Evolutionary conservation across 2,329 filamentous ascomycete genomes (phyloP).

Genomic region (Aureobasidium mangrovei): DNA sequence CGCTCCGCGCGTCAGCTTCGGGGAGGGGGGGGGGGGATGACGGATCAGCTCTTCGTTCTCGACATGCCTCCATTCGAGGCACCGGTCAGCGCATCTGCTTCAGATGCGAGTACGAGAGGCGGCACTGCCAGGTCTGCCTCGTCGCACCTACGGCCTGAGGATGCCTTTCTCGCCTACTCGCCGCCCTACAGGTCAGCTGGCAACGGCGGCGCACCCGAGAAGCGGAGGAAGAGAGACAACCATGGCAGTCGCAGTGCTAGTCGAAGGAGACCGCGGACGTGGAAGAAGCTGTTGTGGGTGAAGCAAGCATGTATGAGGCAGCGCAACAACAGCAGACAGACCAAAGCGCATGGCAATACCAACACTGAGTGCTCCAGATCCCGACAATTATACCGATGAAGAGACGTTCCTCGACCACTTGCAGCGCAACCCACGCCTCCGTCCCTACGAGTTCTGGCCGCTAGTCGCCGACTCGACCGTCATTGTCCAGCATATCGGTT

Average conservation of each 20-base stretch:
- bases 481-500: slow-evolving; percentile 94
- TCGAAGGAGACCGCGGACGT: slow-evolving; percentile 57
- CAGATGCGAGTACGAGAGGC: slow-evolving; percentile 7
- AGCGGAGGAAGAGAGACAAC: slow-evolving; percentile 41
- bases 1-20: not conserved
- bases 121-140: slow-evolving; percentile 1
- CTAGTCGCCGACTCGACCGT: slow-evolving; percentile 90
- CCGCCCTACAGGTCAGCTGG: slow-evolving; percentile 39
- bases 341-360: not conserved
- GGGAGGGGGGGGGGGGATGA: not conserved
- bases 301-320: slow-evolving; percentile 72
- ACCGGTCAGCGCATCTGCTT: slow-evolving; percentile 9
- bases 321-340: not conserved
- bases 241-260: slow-evolving; percentile 54
- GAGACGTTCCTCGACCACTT: slow-evolving; percentile 94
- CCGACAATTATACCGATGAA: slow-evolving; percentile 98
- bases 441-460: slow-evolving; percentile 97
- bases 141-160: slow-evolving; percentile 65
- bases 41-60: not conserved
- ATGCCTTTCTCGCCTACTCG: slow-evolving; percentile 62
- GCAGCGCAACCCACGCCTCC: slow-evolving; percentile 84
- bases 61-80: slow-evolving; percentile 13
- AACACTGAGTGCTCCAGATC: slow-evolving; percentile 47
- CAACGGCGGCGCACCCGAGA: slow-evolving; percentile 20
- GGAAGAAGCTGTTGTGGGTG: slow-evolving; percentile 97